phyloP scores from a whole-genome alignment of 1,284 basidiomycete genomes.

The Boletus albobrunnescens region DNA sequence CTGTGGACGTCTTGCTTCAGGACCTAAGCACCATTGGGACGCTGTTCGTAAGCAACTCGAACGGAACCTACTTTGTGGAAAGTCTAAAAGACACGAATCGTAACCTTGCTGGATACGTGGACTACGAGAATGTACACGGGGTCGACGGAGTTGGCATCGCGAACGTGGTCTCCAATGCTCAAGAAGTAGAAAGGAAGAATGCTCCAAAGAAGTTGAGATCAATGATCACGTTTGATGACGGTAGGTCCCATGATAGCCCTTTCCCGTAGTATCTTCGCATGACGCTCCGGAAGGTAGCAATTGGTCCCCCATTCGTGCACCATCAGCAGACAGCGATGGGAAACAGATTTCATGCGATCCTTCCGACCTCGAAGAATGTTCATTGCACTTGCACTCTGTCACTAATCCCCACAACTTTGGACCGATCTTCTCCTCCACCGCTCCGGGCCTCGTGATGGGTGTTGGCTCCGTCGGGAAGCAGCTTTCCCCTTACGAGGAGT shows the following conservation, averaged over 20 bases:
- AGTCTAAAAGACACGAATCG: constrained; percentile 88
- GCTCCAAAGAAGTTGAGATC: constrained; percentile 68
- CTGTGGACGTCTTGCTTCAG: constrained; percentile 87
- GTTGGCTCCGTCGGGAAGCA: constrained; percentile 82
- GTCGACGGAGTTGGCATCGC: constrained; percentile 93
- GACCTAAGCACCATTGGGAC: constrained; percentile 77
- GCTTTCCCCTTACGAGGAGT: constrained; percentile 78
- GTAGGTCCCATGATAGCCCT: constrained; percentile 34
- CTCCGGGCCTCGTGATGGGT: constrained; percentile 92
- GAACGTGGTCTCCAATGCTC: constrained; percentile 80
- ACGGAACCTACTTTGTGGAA: constrained; percentile 94
- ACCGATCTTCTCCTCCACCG: constrained; percentile 88
- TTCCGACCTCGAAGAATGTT: constrained; percentile 58
- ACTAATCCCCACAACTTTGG: constrained; percentile 91
- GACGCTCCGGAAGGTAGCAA: constrained; percentile 49
- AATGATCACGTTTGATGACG: constrained; percentile 90
- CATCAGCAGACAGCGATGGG: constrained; percentile 58
- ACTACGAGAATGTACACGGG: constrained; percentile 89
- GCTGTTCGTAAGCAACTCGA: constrained; percentile 90
- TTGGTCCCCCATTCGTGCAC: constrained; percentile 73
- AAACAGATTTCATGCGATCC: constrained; percentile 61
- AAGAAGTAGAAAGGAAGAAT: constrained; percentile 70
- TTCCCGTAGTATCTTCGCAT: background rate
- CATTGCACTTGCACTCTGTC: constrained; percentile 89
- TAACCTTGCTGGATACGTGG: constrained; percentile 84